Evolutionary conservation across 306 rosid genomes (phyloP).

Genomic region (Inga leiocalycina): DNA sequence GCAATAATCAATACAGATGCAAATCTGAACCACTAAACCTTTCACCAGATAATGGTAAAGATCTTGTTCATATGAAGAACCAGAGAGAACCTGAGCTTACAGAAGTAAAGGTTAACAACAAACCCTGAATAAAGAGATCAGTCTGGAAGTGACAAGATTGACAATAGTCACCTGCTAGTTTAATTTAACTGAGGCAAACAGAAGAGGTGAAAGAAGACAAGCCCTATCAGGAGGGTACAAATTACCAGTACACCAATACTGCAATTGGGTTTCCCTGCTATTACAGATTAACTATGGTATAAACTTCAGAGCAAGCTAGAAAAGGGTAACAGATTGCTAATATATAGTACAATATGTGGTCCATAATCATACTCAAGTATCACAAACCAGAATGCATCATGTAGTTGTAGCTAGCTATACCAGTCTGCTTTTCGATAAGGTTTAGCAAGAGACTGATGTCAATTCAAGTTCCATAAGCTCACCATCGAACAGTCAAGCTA

Average conservation of each 20-base stretch:
- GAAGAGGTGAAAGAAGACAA: conserved; percentile 3
- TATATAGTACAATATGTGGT: conserved; percentile 28
- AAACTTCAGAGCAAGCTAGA: conserved; percentile 14
- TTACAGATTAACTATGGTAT: conserved; percentile 14
- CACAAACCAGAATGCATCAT: conserved; percentile 28
- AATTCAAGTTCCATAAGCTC: conserved; percentile 26
- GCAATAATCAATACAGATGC: conserved; percentile 20
- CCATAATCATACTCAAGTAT: conserved; percentile 35
- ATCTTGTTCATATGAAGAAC: conserved; percentile 32
- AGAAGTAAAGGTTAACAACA: conserved; percentile 31
- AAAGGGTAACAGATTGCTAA: conserved; percentile 18
- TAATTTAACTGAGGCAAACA: neutral
- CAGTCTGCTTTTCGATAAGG: conserved; percentile 27
- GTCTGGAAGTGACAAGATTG: neutral
- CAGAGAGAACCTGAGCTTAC: conserved; percentile 33
- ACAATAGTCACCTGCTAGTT: neutral
- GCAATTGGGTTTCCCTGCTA: neutral
- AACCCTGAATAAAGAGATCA: conserved; percentile 32
- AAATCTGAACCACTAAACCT: conserved; percentile 28
- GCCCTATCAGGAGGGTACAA: conserved; percentile 2
- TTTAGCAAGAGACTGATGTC: conserved; percentile 6
- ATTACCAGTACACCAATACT: conserved; percentile 2
- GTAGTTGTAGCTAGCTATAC: conserved; percentile 21
- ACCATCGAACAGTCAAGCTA: conserved; percentile 41
- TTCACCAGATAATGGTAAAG: conserved; percentile 32